Conservation (phyloP, 306 rosid genomes). For the Prunus fruticosa region DNA sequence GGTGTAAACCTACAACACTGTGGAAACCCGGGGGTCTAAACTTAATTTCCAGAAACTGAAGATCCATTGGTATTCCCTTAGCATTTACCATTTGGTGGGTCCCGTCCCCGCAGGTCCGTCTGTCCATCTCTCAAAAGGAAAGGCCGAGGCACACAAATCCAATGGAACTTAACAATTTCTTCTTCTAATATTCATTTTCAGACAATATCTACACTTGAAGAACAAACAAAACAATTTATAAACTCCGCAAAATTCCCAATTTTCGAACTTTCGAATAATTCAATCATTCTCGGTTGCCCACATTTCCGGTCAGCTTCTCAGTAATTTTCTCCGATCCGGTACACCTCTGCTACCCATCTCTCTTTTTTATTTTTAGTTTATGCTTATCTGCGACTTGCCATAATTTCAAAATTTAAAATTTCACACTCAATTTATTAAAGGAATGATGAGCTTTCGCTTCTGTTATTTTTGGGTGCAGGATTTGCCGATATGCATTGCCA, state of each 20-base stretch:
- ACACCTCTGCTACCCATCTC: constrained; percentile 11
- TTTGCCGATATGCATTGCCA: constrained; percentile 10
- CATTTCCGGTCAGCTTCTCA: constrained; percentile 20
- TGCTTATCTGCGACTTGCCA: background rate
- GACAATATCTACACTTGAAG: background rate
- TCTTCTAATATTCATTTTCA: background rate
- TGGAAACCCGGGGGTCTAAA: background rate
- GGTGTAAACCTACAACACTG: background rate
- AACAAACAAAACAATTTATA: background rate
- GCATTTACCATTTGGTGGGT: background rate
- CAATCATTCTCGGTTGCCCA: constrained; percentile 15
- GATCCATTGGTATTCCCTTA: background rate
- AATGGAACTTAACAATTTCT: background rate
- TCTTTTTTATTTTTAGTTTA: background rate
- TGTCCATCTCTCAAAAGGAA: constrained; percentile 7
- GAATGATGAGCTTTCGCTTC: background rate
- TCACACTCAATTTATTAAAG: background rate
- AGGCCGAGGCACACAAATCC: background rate
- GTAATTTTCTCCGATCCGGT: constrained; percentile 46
- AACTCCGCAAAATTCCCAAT: constrained; percentile 1
- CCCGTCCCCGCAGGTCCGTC: background rate
- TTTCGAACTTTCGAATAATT: constrained; percentile 29
- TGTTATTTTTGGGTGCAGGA: background rate
- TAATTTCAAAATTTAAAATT: background rate
- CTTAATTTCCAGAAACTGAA: background rate